Percentiles rank a stretch among this genome's conserved stretches.
phyloP scores from a whole-genome alignment of 2,329 filamentous ascomycete species.

The Xylogone sp. region DNA sequence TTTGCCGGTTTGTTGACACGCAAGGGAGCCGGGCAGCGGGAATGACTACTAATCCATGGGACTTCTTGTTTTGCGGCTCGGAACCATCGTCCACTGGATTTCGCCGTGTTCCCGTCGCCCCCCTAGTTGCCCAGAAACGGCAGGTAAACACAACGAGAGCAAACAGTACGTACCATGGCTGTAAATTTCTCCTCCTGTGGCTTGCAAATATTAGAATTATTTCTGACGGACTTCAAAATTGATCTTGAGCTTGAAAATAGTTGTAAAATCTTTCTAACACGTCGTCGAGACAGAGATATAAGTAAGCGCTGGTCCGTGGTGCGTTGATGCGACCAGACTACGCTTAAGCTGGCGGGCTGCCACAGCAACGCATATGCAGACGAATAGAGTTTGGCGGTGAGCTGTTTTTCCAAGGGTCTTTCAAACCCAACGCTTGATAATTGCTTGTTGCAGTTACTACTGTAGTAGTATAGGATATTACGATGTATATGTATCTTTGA shows the following conservation, averaged over 20 bases:
- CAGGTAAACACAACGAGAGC: neutral
- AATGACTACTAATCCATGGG: neutral
- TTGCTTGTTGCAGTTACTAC: too few relatives aligned
- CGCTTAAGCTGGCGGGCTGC: neutral
- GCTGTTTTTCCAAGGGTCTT: too few relatives aligned
- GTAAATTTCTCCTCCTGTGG: too few relatives aligned
- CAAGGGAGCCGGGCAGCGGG: neutral
- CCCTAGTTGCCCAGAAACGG: neutral
- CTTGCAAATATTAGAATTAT: neutral
- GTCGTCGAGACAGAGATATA: neutral
- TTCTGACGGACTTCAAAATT: neutral
- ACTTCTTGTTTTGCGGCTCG: neutral
- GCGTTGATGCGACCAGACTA: neutral
- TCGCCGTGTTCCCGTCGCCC: neutral
- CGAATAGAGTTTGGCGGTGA: neutral
- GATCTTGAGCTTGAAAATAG: neutral
- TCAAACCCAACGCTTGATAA: too few relatives aligned
- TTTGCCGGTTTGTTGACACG: neutral
- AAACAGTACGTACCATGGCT: neutral
- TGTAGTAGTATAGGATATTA: too few relatives aligned
- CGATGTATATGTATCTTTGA: too few relatives aligned
- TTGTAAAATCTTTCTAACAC: neutral
- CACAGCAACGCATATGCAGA: neutral
- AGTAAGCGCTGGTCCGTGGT: neutral
- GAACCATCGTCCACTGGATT: neutral